Percentiles rank a stretch among this genome's conserved stretches.
These are phyloP conservation scores for Malassezia yamatoensis DNA, from an alignment of 1,284 basidiomycete genomes.

Conservation along the genomic window DNA sequence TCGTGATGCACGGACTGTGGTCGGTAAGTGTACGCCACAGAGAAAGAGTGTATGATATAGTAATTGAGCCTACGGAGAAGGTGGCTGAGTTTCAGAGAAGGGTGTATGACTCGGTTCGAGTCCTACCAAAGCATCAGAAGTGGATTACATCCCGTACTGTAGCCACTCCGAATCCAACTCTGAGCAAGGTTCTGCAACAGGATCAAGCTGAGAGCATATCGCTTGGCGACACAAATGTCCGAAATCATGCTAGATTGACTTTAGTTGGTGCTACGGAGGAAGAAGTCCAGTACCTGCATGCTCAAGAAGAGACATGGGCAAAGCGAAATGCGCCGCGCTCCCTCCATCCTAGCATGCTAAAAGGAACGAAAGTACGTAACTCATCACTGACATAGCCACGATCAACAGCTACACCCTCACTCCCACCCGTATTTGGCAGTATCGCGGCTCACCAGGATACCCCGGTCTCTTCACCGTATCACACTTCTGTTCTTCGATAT, in stretches of 20 bases:
- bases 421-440: conserved; percentile 22
- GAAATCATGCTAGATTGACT: neutral
- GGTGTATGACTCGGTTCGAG: neutral
- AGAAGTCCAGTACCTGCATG: neutral
- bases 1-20: neutral
- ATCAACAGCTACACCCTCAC: conserved; percentile 16
- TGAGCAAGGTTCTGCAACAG: neutral
- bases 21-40: conserved; percentile 2
- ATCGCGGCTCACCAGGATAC: conserved; percentile 25
- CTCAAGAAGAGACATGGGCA: conserved; percentile 17
- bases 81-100: conserved; percentile 2
- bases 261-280: conserved; percentile 2
- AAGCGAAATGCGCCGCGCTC: conserved; percentile 24
- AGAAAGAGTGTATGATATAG: neutral
- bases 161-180: neutral
- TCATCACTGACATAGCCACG: conserved; percentile 7
- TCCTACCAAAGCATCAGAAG: conserved; percentile 9
- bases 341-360: conserved; percentile 36
- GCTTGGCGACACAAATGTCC: neutral
- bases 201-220: neutral
- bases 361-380: conserved; percentile 18
- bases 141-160: neutral
- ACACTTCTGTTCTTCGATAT: conserved; percentile 21
- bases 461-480: conserved; percentile 12
- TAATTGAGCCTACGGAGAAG: neutral